phyloP scores from a whole-genome alignment of 2,329 filamentous ascomycete genomes.

The Pestalotiopsis sp. region DNA sequence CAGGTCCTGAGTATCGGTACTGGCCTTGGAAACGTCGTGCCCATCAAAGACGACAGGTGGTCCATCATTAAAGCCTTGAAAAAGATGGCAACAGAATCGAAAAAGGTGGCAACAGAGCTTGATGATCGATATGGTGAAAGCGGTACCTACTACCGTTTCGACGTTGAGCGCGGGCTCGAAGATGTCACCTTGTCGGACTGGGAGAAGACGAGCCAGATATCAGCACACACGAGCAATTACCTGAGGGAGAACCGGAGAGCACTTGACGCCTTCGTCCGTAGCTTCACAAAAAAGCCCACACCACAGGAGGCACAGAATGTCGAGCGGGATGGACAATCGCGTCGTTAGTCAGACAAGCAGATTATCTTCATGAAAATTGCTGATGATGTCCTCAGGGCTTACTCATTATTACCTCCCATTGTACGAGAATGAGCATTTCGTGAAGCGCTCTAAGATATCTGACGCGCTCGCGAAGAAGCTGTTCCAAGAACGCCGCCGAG shows the following conservation, averaged over 20 bases:
- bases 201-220: slow-evolving; percentile 25
- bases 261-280: slow-evolving; percentile 20
- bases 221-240: slow-evolving; percentile 24
- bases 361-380: background rate
- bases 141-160: slow-evolving; percentile 27
- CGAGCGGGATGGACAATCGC: background rate
- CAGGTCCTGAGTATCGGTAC: slow-evolving; percentile 29
- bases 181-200: slow-evolving; percentile 28
- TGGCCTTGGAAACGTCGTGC: slow-evolving; percentile 23
- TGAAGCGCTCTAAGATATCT: background rate
- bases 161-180: slow-evolving; percentile 29
- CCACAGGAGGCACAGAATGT: background rate
- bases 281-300: background rate
- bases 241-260: slow-evolving; percentile 14
- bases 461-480: background rate
- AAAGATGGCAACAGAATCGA: slow-evolving; percentile 23
- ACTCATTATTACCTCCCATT: background rate
- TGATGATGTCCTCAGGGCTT: background rate
- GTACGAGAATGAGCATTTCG: background rate
- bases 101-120: slow-evolving; percentile 20
- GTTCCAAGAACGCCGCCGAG: slow-evolving; percentile 4
- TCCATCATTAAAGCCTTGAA: slow-evolving; percentile 17
- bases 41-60: slow-evolving; percentile 14
- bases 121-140: slow-evolving; percentile 12
- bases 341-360: background rate